phyloP scores from a whole-genome alignment of 352 stramenopile genomes.

The Phytophthora capsici region DNA sequence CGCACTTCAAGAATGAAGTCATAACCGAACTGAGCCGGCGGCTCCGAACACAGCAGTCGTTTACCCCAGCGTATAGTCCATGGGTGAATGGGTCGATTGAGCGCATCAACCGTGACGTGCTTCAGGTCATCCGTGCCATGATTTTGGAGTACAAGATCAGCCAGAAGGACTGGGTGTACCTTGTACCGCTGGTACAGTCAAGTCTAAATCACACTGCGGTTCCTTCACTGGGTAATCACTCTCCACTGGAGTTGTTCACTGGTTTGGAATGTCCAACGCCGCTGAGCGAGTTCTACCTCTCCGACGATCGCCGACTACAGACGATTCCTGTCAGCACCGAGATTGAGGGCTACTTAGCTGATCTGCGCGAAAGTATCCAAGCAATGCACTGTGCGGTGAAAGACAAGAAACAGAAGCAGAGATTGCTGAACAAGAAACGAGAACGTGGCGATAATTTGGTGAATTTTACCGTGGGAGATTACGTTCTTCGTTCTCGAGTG shows the following conservation, averaged over 20 bases:
- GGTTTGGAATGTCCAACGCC: neutral
- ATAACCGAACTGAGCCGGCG: too few relatives aligned
- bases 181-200: conserved; percentile 15
- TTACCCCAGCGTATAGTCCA: neutral
- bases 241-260: neutral
- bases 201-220: conserved; percentile 15
- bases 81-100: neutral
- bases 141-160: neutral
- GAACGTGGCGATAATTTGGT: neutral
- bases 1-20: too few relatives aligned
- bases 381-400: neutral
- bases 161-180: neutral
- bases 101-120: neutral
- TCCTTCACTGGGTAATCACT: neutral
- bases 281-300: neutral
- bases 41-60: neutral
- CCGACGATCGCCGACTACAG: neutral
- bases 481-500: neutral
- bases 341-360: neutral
- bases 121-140: neutral
- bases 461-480: neutral
- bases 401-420: neutral
- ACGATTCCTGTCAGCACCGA: neutral
- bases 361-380: neutral
- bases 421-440: neutral